Evolutionary conservation across 2,329 filamentous ascomycete species (phyloP).

Genomic region (Aspergillus sp.): DNA sequence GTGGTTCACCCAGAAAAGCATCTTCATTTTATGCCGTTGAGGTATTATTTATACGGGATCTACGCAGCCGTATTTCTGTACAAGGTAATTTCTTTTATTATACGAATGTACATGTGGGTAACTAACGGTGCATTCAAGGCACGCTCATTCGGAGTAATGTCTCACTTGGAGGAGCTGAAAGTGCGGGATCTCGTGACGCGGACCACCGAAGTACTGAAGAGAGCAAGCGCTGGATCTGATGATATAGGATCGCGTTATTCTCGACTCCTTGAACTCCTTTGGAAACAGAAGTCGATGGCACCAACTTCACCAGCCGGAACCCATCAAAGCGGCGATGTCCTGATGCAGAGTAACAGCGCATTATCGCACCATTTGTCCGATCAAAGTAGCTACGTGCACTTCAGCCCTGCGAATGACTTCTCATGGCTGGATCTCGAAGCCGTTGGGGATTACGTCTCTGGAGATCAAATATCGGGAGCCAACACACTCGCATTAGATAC

Average conservation of each 20-base stretch:
- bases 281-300: conserved; percentile 50
- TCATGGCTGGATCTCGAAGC: conserved; percentile 64
- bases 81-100: conserved; percentile 49
- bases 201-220: conserved; percentile 62
- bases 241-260: conserved; percentile 65
- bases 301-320: conserved; percentile 27
- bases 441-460: conserved; percentile 59
- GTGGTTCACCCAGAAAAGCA: conserved; percentile 61
- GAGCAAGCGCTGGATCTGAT: conserved; percentile 59
- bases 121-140: conserved; percentile 40
- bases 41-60: conserved; percentile 64
- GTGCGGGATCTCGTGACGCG: conserved; percentile 61
- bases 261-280: conserved; percentile 61
- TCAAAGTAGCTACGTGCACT: conserved; percentile 38
- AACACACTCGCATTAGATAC: conserved; percentile 40
- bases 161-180: conserved; percentile 55
- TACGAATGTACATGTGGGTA: not conserved
- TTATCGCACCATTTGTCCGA: conserved; percentile 40
- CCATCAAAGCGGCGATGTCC: conserved; percentile 35
- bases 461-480: conserved; percentile 42
- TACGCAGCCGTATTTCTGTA: conserved; percentile 68
- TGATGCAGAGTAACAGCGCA: conserved; percentile 32
- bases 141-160: conserved; percentile 61
- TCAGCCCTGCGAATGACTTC: conserved; percentile 57
- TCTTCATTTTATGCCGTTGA: conserved; percentile 64